Conservation (phyloP, 306 rosid species). For the Cicer chorassanicum region DNA sequence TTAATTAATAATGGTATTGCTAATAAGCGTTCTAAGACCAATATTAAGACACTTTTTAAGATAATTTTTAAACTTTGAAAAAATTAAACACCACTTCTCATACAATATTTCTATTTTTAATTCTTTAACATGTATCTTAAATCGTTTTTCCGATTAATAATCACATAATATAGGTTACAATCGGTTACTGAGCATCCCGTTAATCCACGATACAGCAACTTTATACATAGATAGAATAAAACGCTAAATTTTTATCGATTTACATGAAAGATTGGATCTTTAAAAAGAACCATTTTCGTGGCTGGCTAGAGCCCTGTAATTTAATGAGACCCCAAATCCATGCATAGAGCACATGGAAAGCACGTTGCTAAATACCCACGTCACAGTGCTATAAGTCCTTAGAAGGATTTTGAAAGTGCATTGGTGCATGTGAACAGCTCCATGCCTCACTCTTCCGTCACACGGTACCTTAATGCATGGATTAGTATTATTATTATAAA, state of each 20-base stretch:
- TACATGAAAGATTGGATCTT: constrained; percentile 48
- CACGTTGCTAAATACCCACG: constrained; percentile 51
- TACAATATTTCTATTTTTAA: too few species aligned
- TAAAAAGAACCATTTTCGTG: constrained; percentile 33
- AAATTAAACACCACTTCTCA: too few species aligned
- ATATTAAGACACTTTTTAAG: too few species aligned
- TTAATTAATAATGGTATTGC: too few species aligned
- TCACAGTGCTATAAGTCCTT: constrained; percentile 30
- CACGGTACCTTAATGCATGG: constrained; percentile 55
- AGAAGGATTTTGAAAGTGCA: constrained; percentile 43
- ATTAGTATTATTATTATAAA: background rate
- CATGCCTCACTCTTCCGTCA: constrained; percentile 49
- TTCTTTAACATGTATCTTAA: too few species aligned
- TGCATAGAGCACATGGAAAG: constrained; percentile 55
- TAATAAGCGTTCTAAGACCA: too few species aligned
- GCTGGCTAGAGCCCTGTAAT: constrained; percentile 39
- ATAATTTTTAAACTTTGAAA: too few species aligned
- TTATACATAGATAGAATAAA: background rate
- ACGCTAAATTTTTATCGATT: constrained; percentile 19
- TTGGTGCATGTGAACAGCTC: constrained; percentile 62
- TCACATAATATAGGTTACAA: too few species aligned
- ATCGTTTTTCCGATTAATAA: too few species aligned
- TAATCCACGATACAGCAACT: too few species aligned
- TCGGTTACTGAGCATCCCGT: too few species aligned
- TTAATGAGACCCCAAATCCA: constrained; percentile 42